A percentile compares a stretch with the other conserved stretches of the same genome.
Evolutionary conservation across 768 basidiomycete genomes (phyloP).

Genomic region (Suillus alpinus): DNA sequence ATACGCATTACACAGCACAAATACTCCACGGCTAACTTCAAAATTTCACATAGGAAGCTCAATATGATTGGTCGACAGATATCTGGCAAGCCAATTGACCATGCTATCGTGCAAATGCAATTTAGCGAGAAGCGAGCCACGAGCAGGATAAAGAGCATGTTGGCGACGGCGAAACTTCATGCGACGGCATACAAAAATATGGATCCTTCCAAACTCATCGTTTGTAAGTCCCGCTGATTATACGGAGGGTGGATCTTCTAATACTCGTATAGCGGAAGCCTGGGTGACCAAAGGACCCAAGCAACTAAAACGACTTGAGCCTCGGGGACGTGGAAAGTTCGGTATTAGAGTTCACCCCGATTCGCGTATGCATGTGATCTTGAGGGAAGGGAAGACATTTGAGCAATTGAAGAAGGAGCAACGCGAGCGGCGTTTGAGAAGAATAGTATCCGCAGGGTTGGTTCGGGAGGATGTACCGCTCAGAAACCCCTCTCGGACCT

Average conservation of each 20-base stretch:
- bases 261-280: constrained; percentile 63
- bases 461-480: constrained; percentile 79
- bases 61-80: constrained; percentile 88
- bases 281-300: constrained; percentile 90
- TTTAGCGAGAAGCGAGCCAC: constrained; percentile 93
- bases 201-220: constrained; percentile 66
- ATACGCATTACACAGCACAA: constrained; percentile 59
- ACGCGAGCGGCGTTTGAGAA: constrained; percentile 64
- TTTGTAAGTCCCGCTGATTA: constrained; percentile 57
- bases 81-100: constrained; percentile 87
- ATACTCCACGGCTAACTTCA: constrained; percentile 90
- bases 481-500: constrained; percentile 66
- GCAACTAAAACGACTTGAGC: constrained; percentile 64
- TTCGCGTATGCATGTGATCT: constrained; percentile 69
- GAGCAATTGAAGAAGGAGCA: constrained; percentile 64
- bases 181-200: constrained; percentile 77
- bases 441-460: constrained; percentile 76
- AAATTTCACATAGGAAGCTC: constrained; percentile 90
- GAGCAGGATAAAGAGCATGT: constrained; percentile 82
- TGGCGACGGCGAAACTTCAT: constrained; percentile 83
- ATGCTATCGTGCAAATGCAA: constrained; percentile 94
- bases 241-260: not conserved
- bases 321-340: constrained; percentile 76
- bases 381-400: constrained; percentile 79
- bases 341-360: constrained; percentile 78